Evolutionary conservation across 345 rosid genomes (phyloP).

Genomic region (Dimocarpus longan): DNA sequence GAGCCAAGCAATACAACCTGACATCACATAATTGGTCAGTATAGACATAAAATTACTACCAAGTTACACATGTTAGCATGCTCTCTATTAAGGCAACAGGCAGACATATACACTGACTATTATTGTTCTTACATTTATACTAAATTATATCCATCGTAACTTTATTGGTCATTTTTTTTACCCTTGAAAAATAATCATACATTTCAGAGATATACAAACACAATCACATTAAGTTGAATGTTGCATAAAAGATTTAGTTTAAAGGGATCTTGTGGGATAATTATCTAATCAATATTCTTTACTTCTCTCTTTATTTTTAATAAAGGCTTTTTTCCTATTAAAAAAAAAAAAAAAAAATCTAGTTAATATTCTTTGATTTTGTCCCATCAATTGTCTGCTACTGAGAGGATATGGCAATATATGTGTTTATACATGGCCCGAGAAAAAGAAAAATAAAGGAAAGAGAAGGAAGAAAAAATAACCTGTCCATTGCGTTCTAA

Average conservation of each 20-base stretch:
- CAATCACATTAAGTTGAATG: too few species aligned
- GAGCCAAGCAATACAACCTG: constrained; percentile 95
- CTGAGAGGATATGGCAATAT: background rate
- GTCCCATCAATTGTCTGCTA: background rate
- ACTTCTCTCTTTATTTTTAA: too few species aligned
- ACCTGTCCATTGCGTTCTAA: constrained; percentile 93
- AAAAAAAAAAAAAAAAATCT: too few species aligned
- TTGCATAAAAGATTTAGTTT: background rate
- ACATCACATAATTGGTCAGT: constrained; percentile 29
- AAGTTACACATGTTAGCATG: background rate
- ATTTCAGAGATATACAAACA: too few species aligned
- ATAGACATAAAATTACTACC: constrained; percentile 8
- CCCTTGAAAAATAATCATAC: background rate
- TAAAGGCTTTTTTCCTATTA: too few species aligned
- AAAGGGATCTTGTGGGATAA: background rate
- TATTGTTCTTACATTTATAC: constrained; percentile 6
- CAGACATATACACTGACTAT: background rate
- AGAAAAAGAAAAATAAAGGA: background rate
- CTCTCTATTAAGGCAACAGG: background rate
- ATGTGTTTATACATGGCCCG: background rate
- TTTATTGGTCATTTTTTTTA: background rate
- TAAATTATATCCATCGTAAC: background rate
- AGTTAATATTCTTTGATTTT: background rate
- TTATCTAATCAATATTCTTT: background rate
- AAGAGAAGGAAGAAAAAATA: constrained; percentile 13